These are phyloP conservation scores for Fragaria nilgerrensis DNA, from an alignment of 306 rosid genomes.

Conservation along the genomic window DNA sequence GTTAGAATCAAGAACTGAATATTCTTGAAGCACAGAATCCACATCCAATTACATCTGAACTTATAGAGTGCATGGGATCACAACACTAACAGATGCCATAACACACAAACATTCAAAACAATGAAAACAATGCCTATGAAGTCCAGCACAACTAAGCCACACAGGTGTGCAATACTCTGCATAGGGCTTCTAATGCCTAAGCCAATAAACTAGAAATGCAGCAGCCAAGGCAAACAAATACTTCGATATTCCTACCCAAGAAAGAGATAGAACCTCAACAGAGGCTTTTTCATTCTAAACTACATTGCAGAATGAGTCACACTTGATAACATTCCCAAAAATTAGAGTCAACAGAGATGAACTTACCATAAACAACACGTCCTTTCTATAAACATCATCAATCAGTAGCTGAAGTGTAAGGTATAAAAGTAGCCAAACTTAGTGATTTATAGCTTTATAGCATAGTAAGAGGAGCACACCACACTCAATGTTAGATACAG, in stretches of 20 bases:
- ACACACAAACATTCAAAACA: not conserved
- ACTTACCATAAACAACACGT: not conserved
- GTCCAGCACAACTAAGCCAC: not conserved
- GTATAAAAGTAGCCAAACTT: not conserved
- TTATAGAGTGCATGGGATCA: not conserved
- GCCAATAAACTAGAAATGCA: not conserved
- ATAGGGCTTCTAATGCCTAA: not conserved
- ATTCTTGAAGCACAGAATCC: not conserved
- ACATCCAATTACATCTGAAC: not conserved
- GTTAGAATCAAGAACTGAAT: not conserved
- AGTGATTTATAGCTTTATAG: not conserved
- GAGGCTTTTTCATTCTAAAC: not conserved
- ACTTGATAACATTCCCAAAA: not conserved
- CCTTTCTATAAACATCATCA: not conserved
- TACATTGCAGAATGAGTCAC: not conserved
- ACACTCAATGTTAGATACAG: conserved; percentile 3
- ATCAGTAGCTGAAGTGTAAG: not conserved
- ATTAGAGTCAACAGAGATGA: not conserved
- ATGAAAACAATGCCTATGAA: not conserved
- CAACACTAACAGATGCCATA: not conserved
- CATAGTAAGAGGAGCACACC: conserved; percentile 2
- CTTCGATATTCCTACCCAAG: not conserved
- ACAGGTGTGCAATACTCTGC: not conserved
- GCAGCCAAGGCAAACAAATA: not conserved
- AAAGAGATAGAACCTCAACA: not conserved